These are phyloP conservation scores for Hymenoscyphus salicellus DNA, from an alignment of 2,329 filamentous ascomycete genomes.

Conservation along the genomic window DNA sequence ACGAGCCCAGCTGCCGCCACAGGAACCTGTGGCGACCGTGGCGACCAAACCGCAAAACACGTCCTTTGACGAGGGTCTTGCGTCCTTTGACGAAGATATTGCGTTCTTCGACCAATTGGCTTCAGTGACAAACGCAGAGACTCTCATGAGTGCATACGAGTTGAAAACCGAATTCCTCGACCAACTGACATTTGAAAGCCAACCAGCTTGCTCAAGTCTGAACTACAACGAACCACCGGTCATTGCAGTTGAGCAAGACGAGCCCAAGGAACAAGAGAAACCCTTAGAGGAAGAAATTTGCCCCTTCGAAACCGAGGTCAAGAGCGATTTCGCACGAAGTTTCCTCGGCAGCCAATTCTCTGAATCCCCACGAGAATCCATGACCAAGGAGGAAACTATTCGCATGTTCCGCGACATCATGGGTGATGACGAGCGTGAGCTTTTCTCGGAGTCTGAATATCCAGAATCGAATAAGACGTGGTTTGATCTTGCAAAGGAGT, in stretches of 20 bases:
- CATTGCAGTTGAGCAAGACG: not conserved
- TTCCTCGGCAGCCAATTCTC: conserved; percentile 16
- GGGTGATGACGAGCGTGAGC: not conserved
- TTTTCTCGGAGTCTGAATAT: not conserved
- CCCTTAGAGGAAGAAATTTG: not conserved
- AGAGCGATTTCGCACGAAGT: conserved; percentile 9
- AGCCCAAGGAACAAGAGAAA: not conserved
- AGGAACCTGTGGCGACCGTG: not conserved
- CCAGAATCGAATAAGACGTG: conserved; percentile 4
- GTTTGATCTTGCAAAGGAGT: conserved; percentile 11
- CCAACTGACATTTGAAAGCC: not conserved
- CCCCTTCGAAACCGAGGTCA: conserved; percentile 1
- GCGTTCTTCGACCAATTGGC: not conserved
- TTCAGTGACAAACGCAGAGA: not conserved
- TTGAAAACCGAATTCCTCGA: not conserved
- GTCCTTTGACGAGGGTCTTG: not conserved
- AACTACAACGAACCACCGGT: not conserved
- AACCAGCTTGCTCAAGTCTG: not conserved
- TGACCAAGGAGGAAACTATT: not conserved
- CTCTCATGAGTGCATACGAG: not conserved
- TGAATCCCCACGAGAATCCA: not conserved
- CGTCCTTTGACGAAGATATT: not conserved
- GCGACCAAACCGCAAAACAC: not conserved
- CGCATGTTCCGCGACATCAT: not conserved
- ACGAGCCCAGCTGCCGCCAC: too few relatives aligned